phyloP scores from a whole-genome alignment of 495 filamentous ascomycete genomes.

The Copromyces sp. region DNA sequence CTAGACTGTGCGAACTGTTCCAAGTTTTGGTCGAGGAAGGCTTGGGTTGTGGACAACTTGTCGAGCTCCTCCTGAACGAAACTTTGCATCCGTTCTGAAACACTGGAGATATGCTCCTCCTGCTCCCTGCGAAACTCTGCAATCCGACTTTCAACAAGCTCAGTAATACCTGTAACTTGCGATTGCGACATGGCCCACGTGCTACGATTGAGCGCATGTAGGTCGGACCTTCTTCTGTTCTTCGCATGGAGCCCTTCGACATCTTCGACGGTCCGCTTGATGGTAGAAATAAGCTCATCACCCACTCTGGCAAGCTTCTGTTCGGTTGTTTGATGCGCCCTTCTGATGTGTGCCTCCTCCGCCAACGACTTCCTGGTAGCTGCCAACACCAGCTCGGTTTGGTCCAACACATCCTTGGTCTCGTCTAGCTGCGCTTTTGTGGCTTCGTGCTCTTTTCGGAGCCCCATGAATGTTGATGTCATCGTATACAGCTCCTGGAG shows the following conservation, averaged over 20 bases:
- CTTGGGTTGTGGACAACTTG: conserved; percentile 54
- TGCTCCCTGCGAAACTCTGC: conserved; percentile 60
- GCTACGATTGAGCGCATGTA: conserved; percentile 68
- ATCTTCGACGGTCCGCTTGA: conserved; percentile 68
- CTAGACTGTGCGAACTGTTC: conserved; percentile 55
- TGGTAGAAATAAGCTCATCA: conserved; percentile 59
- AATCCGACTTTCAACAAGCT: conserved; percentile 62
- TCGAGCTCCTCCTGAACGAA: conserved; percentile 66
- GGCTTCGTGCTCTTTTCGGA: conserved; percentile 79
- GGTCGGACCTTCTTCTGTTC: conserved; percentile 65
- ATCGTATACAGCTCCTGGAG: conserved; percentile 80
- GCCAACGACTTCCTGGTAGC: conserved; percentile 63
- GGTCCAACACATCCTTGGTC: conserved; percentile 68
- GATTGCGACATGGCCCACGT: conserved; percentile 68
- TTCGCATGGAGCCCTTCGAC: conserved; percentile 74
- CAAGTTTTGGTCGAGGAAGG: conserved; percentile 57
- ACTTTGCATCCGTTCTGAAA: conserved; percentile 57
- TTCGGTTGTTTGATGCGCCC: conserved; percentile 82
- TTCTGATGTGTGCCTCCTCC: conserved; percentile 69
- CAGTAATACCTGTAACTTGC: conserved; percentile 63
- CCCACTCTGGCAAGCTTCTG: conserved; percentile 61
- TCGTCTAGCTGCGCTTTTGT: conserved; percentile 61
- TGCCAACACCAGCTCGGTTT: conserved; percentile 74
- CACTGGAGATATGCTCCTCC: conserved; percentile 49
- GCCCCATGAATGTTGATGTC: conserved; percentile 69